Base-by-base conservation (phyloP, 495 filamentous ascomycete species). In the Xylaria curta region DNA sequence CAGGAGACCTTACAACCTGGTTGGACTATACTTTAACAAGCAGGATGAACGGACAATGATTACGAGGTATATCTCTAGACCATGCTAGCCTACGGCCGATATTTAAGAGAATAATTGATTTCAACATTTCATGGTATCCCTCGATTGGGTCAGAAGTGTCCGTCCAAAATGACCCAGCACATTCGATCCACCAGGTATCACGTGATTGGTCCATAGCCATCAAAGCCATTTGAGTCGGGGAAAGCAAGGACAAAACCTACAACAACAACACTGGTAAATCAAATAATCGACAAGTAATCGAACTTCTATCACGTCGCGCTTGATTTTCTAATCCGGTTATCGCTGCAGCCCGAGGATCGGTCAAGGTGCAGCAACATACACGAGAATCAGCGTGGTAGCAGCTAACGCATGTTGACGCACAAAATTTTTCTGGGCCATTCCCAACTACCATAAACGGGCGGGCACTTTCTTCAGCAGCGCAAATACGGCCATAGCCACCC, bases 1-100 rank as follows among this genome's bases (percentile, higher is more conserved):
- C 81, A 33, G 85, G 86, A 0, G 87, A 90, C 17, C 77, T 96
- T 46, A 87, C 88, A 19, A 68, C 76, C 1, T 95, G 93, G 93
- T 82, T 96, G 65, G 86, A 93, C 70, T 73, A 76, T 49, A 21
- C 69, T 40, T 66, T 71, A 42, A 51, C 15, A 28, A 17, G 51
- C 47, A 81, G 78, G 58, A 73, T 87, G 21, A 36, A 33, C 28
- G 4, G 26, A 42, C 31, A 17, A 60, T 26, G 28, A 54, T 31
- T n/a, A 21, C n/a, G 19, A 46, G 28, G 33, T 17, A 44, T 58
- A 0, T 17, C 0, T 0, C 17, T 19, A 12, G 4, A 38, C 15
- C 5, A 24, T 9, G 24, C 12, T 24, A 62, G n/a, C 12, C 42
- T 5, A 62, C 6, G 6, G n/a, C 21, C 31, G 5, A n/a, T 6